A percentile compares a stretch with the other conserved stretches of the same genome.
Evolutionary conservation across 2,329 filamentous ascomycete species (phyloP).

Genomic region (Cercospora beticola): DNA sequence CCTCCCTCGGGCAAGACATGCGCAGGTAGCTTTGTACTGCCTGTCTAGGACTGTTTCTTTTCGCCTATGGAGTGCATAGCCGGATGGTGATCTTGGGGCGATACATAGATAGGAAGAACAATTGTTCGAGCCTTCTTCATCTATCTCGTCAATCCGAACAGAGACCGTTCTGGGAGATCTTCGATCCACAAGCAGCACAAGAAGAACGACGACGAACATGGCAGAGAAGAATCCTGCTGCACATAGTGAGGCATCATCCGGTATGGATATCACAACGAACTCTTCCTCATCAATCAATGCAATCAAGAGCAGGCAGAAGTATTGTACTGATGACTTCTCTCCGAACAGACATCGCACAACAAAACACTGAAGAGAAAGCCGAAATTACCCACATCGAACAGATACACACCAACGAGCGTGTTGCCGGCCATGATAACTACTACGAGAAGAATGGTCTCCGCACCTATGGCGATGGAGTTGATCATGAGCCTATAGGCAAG

Average conservation of each 20-base stretch:
- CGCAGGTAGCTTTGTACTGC: background rate
- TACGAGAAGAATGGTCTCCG: conserved; percentile 48
- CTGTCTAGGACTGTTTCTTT: background rate
- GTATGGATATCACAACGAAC: background rate
- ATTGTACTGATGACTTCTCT: background rate
- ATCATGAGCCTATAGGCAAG: conserved; percentile 30
- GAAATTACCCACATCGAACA: conserved; percentile 36
- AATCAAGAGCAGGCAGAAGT: background rate
- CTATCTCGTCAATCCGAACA: background rate
- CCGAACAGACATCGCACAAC: background rate
- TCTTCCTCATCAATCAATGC: background rate
- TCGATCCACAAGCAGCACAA: background rate
- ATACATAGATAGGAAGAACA: background rate
- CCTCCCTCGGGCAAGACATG: background rate
- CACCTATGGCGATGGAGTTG: conserved; percentile 48
- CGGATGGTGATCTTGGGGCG: background rate
- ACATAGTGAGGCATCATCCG: background rate
- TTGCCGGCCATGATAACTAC: conserved; percentile 26
- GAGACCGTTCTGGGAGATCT: background rate
- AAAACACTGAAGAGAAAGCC: conserved; percentile 1
- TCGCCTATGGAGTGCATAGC: background rate
- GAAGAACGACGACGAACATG: background rate
- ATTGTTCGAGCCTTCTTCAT: background rate
- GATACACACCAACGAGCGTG: conserved; percentile 40
- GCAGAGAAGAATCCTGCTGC: background rate